Percentiles rank a stretch among this genome's conserved stretches.
Conservation (phyloP, 148 eudicot genomes). For the Persicaria maculosa region DNA sequence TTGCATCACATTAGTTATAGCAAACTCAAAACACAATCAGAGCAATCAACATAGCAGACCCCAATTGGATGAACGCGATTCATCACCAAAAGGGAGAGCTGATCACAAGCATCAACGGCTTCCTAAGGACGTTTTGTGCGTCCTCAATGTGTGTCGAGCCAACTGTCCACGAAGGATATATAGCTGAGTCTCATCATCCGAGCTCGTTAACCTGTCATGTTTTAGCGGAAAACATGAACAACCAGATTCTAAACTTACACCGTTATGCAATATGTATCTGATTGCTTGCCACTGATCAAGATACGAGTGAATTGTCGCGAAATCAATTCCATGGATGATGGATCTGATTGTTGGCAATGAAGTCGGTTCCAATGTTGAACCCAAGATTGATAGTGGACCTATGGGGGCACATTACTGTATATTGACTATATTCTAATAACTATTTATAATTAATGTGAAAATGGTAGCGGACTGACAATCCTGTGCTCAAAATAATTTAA, state of each 20-base stretch:
- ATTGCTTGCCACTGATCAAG: slow-evolving; percentile 77
- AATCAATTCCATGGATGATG: slow-evolving; percentile 61
- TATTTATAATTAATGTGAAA: no score
- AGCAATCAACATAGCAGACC: background rate
- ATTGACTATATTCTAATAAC: no score
- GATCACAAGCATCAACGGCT: slow-evolving; percentile 48
- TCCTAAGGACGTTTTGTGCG: slow-evolving; percentile 45
- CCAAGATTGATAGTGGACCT: slow-evolving; percentile 48
- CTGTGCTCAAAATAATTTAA: background rate
- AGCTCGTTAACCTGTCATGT: slow-evolving; percentile 48
- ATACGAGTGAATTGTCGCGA: slow-evolving; percentile 83
- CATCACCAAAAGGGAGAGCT: slow-evolving; percentile 15
- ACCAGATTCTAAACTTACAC: background rate
- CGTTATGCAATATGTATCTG: background rate
- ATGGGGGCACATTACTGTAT: slow-evolving; percentile 22
- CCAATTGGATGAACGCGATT: slow-evolving; percentile 33
- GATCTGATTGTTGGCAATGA: slow-evolving; percentile 66
- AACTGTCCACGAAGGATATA: slow-evolving; percentile 48
- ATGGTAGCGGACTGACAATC: no score
- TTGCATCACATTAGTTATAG: no score
- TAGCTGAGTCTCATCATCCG: slow-evolving; percentile 45
- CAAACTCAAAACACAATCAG: no score
- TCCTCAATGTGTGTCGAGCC: slow-evolving; percentile 78
- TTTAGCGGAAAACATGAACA: background rate
- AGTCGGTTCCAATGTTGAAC: slow-evolving; percentile 73